Evolutionary conservation across 495 filamentous ascomycete species (phyloP).

Genomic region (Opeltia flavorubescens): DNA sequence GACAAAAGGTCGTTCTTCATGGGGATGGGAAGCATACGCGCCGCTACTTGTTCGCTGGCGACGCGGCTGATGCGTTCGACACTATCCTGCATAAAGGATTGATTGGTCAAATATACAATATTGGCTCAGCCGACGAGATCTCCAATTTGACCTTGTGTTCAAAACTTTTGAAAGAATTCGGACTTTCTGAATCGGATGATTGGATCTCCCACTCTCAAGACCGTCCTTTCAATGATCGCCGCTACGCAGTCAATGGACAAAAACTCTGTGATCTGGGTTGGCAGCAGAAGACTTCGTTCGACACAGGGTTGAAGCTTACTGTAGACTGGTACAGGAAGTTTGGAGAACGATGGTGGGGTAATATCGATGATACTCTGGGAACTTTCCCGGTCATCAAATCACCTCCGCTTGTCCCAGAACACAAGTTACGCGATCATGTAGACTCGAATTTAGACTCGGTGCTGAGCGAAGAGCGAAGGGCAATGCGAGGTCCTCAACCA

Average conservation of each 20-base stretch:
- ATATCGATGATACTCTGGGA: conserved; percentile 1
- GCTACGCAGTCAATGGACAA: conserved; percentile 52
- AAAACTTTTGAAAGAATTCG: conserved; percentile 26
- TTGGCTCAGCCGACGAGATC: conserved; percentile 53
- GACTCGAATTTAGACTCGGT: neutral
- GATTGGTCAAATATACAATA: conserved; percentile 58
- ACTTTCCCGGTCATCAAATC: neutral
- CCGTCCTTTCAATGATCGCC: conserved; percentile 58
- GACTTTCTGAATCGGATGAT: conserved; percentile 26
- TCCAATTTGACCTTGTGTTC: conserved; percentile 46
- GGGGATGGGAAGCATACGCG: conserved; percentile 53
- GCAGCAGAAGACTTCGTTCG: conserved; percentile 46
- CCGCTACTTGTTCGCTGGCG: conserved; percentile 55
- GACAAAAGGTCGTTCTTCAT: conserved; percentile 47
- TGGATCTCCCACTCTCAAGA: conserved; percentile 54
- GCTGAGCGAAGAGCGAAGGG: neutral
- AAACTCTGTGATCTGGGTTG: conserved; percentile 54
- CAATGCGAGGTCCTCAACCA: neutral
- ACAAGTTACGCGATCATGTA: neutral
- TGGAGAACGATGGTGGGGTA: conserved; percentile 51
- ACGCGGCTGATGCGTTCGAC: conserved; percentile 66
- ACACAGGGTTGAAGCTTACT: conserved; percentile 46
- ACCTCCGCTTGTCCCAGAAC: neutral
- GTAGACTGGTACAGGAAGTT: conserved; percentile 56
- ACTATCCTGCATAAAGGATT: conserved; percentile 57